Evolutionary conservation across 129 eudicot genomes (phyloP).

Genomic region (Helianthus annuus): DNA sequence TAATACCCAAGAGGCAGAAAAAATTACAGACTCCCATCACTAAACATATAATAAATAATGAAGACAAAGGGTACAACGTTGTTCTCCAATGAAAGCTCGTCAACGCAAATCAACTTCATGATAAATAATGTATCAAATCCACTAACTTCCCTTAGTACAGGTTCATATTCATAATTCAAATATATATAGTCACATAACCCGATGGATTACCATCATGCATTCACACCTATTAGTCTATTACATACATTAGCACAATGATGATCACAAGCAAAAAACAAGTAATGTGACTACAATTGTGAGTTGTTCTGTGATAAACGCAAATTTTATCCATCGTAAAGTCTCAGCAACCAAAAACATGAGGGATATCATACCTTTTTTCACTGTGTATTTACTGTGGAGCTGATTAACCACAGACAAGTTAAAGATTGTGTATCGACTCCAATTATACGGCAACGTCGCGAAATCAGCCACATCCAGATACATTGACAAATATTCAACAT

Average conservation of each 20-base stretch:
- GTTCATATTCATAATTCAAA: neutral
- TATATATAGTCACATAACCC: neutral
- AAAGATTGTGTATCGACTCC: slow-evolving; percentile 93
- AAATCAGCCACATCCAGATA: slow-evolving; percentile 93
- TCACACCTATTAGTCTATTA: neutral
- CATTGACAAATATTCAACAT: slow-evolving; percentile 87
- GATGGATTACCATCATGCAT: neutral
- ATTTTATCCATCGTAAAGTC: slow-evolving; percentile 7
- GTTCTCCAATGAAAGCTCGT: neutral
- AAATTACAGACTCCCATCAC: neutral
- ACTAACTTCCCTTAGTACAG: slow-evolving; percentile 6
- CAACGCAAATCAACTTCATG: neutral
- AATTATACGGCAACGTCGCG: slow-evolving; percentile 73
- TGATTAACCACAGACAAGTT: slow-evolving; percentile 91
- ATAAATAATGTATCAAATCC: slow-evolving; percentile 1
- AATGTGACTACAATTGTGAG: slow-evolving; percentile 14
- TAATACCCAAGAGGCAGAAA: neutral
- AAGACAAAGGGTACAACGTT: neutral
- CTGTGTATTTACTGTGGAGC: slow-evolving; percentile 50
- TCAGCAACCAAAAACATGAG: neutral
- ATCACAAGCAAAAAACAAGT: neutral
- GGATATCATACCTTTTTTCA: slow-evolving; percentile 65
- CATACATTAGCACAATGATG: slow-evolving; percentile 3
- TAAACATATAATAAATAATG: neutral
- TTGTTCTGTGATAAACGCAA: neutral